A percentile compares a stretch with the other conserved stretches of the same genome.
Evolutionary conservation across 2,329 filamentous ascomycete genomes (phyloP).

Genomic region (Colletotrichum graminicola): DNA sequence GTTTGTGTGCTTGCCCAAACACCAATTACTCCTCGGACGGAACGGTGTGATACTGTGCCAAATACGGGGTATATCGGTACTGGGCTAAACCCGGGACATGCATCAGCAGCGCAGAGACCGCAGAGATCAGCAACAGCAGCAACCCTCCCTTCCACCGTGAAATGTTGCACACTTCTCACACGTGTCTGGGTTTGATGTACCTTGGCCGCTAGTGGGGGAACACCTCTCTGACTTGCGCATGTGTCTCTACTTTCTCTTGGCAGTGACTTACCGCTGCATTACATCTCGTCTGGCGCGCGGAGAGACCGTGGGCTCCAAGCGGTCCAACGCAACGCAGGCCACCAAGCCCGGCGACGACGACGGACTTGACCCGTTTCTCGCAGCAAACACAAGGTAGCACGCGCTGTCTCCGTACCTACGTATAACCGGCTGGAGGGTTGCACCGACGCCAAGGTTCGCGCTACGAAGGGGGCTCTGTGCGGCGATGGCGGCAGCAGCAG

Average conservation of each 20-base stretch:
- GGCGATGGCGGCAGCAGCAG: no score
- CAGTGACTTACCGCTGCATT: conserved; percentile 1
- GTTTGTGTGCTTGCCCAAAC: background rate
- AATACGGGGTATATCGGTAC: no score
- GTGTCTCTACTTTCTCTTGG: conserved; percentile 8
- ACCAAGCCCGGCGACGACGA: no score
- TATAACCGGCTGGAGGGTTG: background rate
- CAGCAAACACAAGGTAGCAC: background rate
- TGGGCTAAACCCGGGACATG: background rate
- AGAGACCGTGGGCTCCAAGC: background rate
- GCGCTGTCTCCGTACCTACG: no score
- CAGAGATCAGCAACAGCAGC: background rate
- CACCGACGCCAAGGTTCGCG: conserved; percentile 19
- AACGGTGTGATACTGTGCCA: conserved; percentile 2
- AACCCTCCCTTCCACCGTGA: conserved; percentile 10
- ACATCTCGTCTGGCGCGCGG: background rate
- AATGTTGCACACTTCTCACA: conserved; percentile 20
- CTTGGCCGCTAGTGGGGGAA: background rate
- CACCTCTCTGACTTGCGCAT: conserved; percentile 10
- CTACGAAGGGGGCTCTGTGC: background rate
- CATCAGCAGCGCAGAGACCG: background rate
- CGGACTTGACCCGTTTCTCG: background rate
- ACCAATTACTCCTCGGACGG: background rate
- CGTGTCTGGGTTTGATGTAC: conserved; percentile 21
- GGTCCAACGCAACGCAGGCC: background rate